Percentiles rank a stretch among this genome's conserved stretches.
Conservation (phyloP, 169 alveolate genomes). For the Perkinsus olseni region DNA sequence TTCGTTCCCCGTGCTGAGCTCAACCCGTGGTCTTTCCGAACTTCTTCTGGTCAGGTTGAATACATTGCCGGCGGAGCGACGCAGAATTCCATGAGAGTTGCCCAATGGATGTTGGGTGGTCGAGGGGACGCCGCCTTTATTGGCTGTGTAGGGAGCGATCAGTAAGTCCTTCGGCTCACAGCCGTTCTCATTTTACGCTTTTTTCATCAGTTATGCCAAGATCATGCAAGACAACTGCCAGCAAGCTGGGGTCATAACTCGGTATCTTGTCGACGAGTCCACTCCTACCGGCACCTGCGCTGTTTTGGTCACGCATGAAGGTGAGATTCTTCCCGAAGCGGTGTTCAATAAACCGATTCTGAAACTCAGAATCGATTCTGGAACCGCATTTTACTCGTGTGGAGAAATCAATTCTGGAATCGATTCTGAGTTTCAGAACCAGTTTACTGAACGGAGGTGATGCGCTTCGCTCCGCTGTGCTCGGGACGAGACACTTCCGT, state of each 20-base stretch:
- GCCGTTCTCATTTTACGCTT: neutral
- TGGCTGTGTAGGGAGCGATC: conserved; percentile 46
- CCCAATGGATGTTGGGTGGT: conserved; percentile 46
- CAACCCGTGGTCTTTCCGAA: neutral
- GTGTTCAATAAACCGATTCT: no score
- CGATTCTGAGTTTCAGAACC: no score
- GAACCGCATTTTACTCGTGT: no score
- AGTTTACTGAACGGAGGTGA: no score
- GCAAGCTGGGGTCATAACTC: conserved; percentile 24
- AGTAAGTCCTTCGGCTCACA: no score
- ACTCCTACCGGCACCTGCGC: conserved; percentile 70
- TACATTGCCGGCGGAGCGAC: conserved; percentile 70
- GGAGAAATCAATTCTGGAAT: no score
- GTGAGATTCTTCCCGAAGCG: neutral
- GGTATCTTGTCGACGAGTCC: conserved; percentile 21
- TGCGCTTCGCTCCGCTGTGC: no score
- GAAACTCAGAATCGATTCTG: no score
- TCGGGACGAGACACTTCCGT: no score
- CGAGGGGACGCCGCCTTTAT: conserved; percentile 23
- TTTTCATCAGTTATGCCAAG: conserved; percentile 19
- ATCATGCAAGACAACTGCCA: conserved; percentile 30
- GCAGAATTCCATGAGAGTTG: conserved; percentile 58
- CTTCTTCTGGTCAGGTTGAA: neutral
- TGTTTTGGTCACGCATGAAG: conserved; percentile 31
- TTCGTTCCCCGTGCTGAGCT: neutral